These are phyloP conservation scores for Annulohypoxylon nitens DNA, from an alignment of 495 filamentous ascomycete species.

Conservation along the genomic window DNA sequence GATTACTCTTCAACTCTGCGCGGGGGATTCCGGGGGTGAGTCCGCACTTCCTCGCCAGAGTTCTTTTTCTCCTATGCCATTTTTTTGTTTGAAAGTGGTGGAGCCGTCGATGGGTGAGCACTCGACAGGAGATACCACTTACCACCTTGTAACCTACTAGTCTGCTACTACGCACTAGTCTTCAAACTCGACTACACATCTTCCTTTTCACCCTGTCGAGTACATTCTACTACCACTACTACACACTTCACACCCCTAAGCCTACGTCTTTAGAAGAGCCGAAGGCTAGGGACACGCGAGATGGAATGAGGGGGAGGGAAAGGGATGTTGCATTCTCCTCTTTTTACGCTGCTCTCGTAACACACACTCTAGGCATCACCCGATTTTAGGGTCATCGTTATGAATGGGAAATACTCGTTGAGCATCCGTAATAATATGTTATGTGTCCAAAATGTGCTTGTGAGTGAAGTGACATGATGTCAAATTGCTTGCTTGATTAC, in stretches of 20 bases:
- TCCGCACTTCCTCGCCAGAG: constrained; percentile 13
- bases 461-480: background rate
- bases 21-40: constrained; percentile 13
- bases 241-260: too few species aligned
- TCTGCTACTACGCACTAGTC: background rate
- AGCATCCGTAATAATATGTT: constrained; percentile 13
- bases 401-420: constrained; percentile 36
- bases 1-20: constrained; percentile 27
- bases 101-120: constrained; percentile 43
- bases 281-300: background rate
- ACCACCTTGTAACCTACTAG: constrained; percentile 22
- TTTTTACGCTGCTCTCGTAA: background rate
- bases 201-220: background rate
- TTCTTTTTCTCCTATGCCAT: constrained; percentile 23
- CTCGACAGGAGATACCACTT: constrained; percentile 11
- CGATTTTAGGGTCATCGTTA: constrained; percentile 26
- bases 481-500: background rate
- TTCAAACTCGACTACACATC: background rate
- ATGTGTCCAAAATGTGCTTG: background rate
- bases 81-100: constrained; percentile 2
- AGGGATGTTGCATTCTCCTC: constrained; percentile 3
- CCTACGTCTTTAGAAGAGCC: background rate
- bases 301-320: background rate
- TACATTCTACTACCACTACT: background rate
- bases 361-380: background rate